Conservation (phyloP, 306 rosid genomes). For the Alnus glutinosa region DNA sequence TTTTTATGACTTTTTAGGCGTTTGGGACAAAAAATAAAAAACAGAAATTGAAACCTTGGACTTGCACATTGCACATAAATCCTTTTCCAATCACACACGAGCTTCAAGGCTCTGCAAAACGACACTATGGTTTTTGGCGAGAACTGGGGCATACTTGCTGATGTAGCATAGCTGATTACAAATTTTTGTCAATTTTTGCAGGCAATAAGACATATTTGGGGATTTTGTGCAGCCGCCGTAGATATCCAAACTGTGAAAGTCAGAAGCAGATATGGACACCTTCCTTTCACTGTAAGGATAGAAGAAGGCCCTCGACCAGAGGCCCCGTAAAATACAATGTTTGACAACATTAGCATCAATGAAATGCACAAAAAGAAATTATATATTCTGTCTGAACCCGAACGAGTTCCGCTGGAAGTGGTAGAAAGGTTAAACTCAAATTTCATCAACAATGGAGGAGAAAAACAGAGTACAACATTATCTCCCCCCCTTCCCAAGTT, state of each 20-base stretch:
- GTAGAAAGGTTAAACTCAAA: conserved; percentile 27
- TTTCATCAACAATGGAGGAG: conserved; percentile 38
- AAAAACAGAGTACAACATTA: conserved; percentile 36
- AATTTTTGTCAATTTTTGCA: background rate
- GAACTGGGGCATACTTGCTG: background rate
- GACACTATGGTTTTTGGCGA: background rate
- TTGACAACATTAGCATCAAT: conserved; percentile 1
- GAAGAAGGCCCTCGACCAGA: background rate
- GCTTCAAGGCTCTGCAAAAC: background rate
- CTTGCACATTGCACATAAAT: background rate
- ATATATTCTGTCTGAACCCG: conserved; percentile 11
- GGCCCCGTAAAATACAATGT: conserved; percentile 9
- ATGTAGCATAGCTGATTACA: background rate
- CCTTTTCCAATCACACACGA: background rate
- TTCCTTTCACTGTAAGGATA: background rate
- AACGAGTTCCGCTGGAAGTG: conserved; percentile 26
- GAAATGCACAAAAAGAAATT: background rate
- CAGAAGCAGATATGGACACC: background rate
- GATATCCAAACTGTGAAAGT: background rate
- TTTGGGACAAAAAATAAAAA: background rate
- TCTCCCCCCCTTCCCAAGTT: conserved; percentile 25
- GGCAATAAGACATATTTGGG: background rate
- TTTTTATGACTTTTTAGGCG: too few relatives aligned
- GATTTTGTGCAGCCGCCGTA: background rate
- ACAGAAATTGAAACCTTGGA: background rate